A percentile compares a stretch with the other conserved stretches of the same genome.
Evolutionary conservation across 2,329 filamentous ascomycete genomes (phyloP).

Genomic region (Fusarium continuum): DNA sequence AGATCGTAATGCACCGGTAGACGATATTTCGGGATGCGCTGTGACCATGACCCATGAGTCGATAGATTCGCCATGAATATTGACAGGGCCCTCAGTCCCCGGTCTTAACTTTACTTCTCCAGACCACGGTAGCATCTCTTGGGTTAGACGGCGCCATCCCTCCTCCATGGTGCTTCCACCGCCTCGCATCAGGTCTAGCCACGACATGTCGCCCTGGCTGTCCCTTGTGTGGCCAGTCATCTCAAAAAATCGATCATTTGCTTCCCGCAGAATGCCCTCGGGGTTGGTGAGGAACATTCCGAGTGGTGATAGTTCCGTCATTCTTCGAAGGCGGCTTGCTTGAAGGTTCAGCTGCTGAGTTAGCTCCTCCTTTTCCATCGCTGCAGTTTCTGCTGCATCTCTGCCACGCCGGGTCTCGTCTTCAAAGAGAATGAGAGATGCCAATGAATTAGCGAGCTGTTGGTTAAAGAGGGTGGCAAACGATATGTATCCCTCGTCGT

Average conservation of each 20-base stretch:
- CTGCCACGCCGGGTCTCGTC: constrained; percentile 66
- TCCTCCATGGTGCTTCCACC: constrained; percentile 46
- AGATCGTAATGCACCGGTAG: constrained; percentile 48
- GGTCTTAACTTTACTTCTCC: constrained; percentile 55
- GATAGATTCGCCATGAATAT: constrained; percentile 47
- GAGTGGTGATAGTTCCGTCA: constrained; percentile 50
- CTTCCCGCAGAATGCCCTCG: constrained; percentile 54
- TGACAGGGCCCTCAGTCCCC: background rate
- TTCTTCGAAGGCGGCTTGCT: constrained; percentile 48
- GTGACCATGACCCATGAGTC: constrained; percentile 56
- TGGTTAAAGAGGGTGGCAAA: constrained; percentile 59
- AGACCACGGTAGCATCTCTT: constrained; percentile 49
- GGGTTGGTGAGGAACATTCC: constrained; percentile 53
- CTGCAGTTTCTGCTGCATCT: constrained; percentile 48
- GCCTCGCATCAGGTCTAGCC: constrained; percentile 52
- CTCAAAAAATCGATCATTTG: constrained; percentile 58
- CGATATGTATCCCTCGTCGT: constrained; percentile 72
- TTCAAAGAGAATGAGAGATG: constrained; percentile 71
- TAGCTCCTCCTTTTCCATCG: constrained; percentile 47
- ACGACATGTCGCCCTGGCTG: constrained; percentile 52
- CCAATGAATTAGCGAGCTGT: constrained; percentile 68
- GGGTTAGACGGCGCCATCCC: constrained; percentile 51
- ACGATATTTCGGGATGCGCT: constrained; percentile 47
- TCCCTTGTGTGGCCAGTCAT: constrained; percentile 56
- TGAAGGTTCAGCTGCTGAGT: constrained; percentile 49